Conservation (phyloP, 2,329 filamentous ascomycete species). For the Colletotrichum tofieldiae region DNA sequence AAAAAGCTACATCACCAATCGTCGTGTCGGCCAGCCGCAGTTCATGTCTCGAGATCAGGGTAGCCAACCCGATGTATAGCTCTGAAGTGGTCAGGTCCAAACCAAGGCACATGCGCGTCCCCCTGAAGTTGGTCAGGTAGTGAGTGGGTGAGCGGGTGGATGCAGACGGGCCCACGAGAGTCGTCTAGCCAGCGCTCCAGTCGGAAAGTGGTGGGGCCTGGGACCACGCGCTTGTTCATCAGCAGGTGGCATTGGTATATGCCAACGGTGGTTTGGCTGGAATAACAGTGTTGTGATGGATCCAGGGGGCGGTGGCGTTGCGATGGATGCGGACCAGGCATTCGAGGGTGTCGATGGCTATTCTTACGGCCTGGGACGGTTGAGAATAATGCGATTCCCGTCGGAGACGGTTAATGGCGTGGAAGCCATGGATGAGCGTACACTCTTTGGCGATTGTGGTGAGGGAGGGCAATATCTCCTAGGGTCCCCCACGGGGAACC, state of each 20-base stretch:
- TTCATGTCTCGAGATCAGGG: slow-evolving; percentile 10
- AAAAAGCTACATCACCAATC: too few species aligned
- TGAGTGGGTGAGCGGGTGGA: slow-evolving; percentile 3
- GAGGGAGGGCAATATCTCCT: slow-evolving; percentile 56
- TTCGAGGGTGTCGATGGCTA: slow-evolving; percentile 44
- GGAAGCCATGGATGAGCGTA: not conserved
- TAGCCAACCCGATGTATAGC: slow-evolving; percentile 20
- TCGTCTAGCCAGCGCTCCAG: slow-evolving; percentile 49
- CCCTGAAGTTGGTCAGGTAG: slow-evolving; percentile 14
- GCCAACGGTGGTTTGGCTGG: slow-evolving; percentile 53
- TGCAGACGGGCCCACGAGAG: not conserved
- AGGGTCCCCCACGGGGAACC: slow-evolving; percentile 42
- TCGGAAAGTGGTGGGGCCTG: slow-evolving; percentile 45
- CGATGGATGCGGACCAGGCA: slow-evolving; percentile 58
- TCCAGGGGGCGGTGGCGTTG: slow-evolving; percentile 32
- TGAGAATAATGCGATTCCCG: not conserved
- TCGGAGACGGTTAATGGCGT: too few species aligned
- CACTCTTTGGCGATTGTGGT: slow-evolving; percentile 55
- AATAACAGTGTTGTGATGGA: slow-evolving; percentile 50
- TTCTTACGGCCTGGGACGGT: not conserved
- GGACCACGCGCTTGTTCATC: slow-evolving; percentile 47
- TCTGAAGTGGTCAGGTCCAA: slow-evolving; percentile 17
- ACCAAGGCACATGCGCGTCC: slow-evolving; percentile 7
- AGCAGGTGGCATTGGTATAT: slow-evolving; percentile 53
- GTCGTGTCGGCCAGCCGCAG: slow-evolving; percentile 8